These are phyloP conservation scores for Anisodus acutangulus DNA, from an alignment of 257 asterid genomes.

Conservation along the genomic window DNA sequence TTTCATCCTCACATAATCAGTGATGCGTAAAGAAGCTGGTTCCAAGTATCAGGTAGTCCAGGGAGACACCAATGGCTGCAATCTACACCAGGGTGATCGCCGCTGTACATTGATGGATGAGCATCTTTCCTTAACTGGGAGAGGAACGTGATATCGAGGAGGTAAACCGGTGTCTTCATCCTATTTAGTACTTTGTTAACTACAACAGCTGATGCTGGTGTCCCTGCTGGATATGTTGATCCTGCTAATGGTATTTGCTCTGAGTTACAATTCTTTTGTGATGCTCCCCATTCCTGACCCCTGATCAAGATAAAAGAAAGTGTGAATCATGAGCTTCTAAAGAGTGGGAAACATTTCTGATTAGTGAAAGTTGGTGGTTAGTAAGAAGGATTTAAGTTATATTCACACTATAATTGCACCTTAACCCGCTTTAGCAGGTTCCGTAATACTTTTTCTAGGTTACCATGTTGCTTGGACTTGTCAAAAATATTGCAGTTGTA, in stretches of 20 bases:
- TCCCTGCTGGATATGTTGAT: slow-evolving; percentile 62
- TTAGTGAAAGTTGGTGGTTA: background rate
- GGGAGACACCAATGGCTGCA: slow-evolving; percentile 95
- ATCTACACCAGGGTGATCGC: slow-evolving; percentile 55
- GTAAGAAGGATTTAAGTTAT: background rate
- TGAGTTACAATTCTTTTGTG: slow-evolving; percentile 58
- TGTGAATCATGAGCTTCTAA: background rate
- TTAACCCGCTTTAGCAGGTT: background rate
- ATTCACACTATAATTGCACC: background rate
- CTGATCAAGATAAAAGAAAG: slow-evolving; percentile 35
- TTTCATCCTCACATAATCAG: slow-evolving; percentile 49
- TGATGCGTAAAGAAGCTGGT: slow-evolving; percentile 72
- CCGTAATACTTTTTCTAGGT: background rate
- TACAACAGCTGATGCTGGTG: slow-evolving; percentile 56
- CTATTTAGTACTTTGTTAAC: slow-evolving; percentile 55
- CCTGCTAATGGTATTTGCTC: slow-evolving; percentile 62
- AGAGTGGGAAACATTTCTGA: background rate
- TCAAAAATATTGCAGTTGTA: background rate
- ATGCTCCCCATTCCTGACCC: slow-evolving; percentile 61
- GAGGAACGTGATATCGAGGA: slow-evolving; percentile 66
- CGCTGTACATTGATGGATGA: slow-evolving; percentile 72
- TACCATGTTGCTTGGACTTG: background rate
- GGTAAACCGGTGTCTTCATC: slow-evolving; percentile 50
- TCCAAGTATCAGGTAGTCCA: slow-evolving; percentile 88
- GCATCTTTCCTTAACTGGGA: slow-evolving; percentile 82